Conservation (phyloP, 257 asterid species). For the Prunella vulgaris region DNA sequence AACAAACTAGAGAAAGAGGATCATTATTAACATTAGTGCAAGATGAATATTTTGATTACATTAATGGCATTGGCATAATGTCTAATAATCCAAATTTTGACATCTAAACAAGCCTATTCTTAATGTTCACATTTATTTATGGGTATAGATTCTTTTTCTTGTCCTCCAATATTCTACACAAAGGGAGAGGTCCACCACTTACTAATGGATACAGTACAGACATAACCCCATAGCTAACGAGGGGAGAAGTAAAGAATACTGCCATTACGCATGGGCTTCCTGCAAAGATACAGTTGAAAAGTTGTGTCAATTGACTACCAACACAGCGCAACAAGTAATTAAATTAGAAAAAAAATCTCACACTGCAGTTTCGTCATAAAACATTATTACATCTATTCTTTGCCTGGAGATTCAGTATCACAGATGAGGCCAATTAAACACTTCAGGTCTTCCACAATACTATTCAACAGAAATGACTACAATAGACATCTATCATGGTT, state of each 20-base stretch:
- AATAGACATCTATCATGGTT: neutral
- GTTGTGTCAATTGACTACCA: constrained; percentile 4
- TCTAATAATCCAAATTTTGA: neutral
- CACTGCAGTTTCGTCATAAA: neutral
- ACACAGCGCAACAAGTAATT: neutral
- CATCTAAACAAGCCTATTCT: neutral
- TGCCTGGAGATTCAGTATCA: neutral
- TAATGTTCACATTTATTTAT: neutral
- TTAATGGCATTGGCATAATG: neutral
- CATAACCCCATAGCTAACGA: constrained; percentile 95
- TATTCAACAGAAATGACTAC: neutral
- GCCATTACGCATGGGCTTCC: constrained; percentile 91
- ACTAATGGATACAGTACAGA: constrained; percentile 86
- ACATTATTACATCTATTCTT: neutral
- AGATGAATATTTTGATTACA: neutral
- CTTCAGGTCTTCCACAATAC: neutral
- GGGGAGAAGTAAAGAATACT: constrained; percentile 69
- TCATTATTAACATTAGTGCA: constrained; percentile 9
- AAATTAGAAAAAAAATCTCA: neutral
- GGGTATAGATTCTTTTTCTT: neutral
- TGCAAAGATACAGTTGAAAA: constrained; percentile 27
- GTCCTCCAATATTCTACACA: neutral
- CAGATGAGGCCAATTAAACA: neutral
- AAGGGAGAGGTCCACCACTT: constrained; percentile 20
- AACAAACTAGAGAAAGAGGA: constrained; percentile 54